phyloP scores from a whole-genome alignment of 768 basidiomycete genomes.

The Lyophyllum semitale region DNA sequence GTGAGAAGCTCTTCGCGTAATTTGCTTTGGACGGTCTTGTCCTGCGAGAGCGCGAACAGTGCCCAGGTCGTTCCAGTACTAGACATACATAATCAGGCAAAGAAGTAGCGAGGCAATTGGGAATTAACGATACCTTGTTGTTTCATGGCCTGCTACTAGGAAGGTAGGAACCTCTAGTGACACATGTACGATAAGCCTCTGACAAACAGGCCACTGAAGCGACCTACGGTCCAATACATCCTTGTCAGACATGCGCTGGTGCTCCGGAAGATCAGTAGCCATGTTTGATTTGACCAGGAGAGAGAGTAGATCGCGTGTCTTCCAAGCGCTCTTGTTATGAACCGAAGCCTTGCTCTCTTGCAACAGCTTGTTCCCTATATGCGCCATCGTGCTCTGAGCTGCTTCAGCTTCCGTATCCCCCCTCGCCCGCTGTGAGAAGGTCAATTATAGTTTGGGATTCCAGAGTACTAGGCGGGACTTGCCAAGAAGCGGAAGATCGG shows the following conservation, averaged over 20 bases:
- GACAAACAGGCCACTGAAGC: neutral
- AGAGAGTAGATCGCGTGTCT: constrained; percentile 51
- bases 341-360: constrained; percentile 39
- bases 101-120: neutral
- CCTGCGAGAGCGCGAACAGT: constrained; percentile 52
- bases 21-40: constrained; percentile 50
- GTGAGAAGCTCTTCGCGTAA: constrained; percentile 59
- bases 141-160: constrained; percentile 50
- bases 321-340: constrained; percentile 13
- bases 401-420: neutral
- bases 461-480: constrained; percentile 10
- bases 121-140: constrained; percentile 35
- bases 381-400: constrained; percentile 28
- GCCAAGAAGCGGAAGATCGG: constrained; percentile 37
- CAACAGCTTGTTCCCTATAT: constrained; percentile 44
- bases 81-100: neutral
- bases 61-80: constrained; percentile 59
- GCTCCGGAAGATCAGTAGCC: constrained; percentile 37
- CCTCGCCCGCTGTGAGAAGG: neutral
- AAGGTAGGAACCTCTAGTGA: constrained; percentile 49
- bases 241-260: constrained; percentile 20
- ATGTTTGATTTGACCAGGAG: constrained; percentile 51
- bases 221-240: constrained; percentile 19
- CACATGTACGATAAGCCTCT: neutral
- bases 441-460: neutral